Conservation (phyloP, 2,329 filamentous ascomycete genomes). For the Samsoniella hepiali region DNA sequence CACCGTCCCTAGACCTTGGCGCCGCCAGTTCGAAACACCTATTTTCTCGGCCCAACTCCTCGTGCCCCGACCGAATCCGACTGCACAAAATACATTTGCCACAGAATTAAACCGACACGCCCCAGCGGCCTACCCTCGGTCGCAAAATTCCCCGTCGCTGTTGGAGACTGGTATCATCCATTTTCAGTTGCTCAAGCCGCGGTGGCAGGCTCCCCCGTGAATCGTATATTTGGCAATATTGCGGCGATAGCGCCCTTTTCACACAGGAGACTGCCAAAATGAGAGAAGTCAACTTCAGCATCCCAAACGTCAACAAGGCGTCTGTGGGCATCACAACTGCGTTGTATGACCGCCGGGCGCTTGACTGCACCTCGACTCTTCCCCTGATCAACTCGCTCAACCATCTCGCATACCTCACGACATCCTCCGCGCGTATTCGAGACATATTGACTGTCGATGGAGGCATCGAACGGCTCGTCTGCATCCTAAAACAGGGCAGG, state of each 20-base stretch:
- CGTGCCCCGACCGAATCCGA: conserved; percentile 11
- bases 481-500: conserved; percentile 94
- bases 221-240: conserved; percentile 11
- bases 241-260: conserved; percentile 15
- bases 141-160: neutral
- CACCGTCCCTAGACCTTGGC: neutral
- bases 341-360: conserved; percentile 92
- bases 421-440: conserved; percentile 92
- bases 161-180: neutral
- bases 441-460: conserved; percentile 99
- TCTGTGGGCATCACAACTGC: conserved; percentile 98
- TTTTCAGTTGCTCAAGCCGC: conserved; percentile 3
- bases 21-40: neutral
- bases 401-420: conserved; percentile 96
- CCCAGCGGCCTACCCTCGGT: neutral
- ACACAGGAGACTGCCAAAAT: conserved; percentile 55
- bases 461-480: conserved; percentile 92
- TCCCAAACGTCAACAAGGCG: conserved; percentile 98
- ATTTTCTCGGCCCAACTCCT: neutral
- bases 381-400: conserved; percentile 98
- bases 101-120: conserved; percentile 1
- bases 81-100: conserved; percentile 6
- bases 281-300: conserved; percentile 99
- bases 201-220: conserved; percentile 14
- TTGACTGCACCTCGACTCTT: conserved; percentile 96